Conservation (phyloP, 192 early-diverging fungal genomes). For the Coemansia sp. region DNA sequence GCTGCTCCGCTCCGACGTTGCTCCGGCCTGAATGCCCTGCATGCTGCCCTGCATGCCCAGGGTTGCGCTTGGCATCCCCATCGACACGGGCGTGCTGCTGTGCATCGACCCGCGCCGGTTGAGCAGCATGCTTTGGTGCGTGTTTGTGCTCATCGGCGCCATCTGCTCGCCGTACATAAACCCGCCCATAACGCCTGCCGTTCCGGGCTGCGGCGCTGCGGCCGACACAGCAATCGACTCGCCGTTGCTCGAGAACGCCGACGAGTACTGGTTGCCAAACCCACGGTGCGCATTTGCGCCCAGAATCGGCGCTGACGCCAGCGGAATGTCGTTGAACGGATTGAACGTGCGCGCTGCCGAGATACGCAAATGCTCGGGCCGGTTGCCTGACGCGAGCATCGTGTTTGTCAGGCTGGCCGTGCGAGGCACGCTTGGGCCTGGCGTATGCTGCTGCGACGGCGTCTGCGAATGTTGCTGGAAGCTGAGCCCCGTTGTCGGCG, state of each 20-base stretch:
- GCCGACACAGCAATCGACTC: slow-evolving; percentile 23
- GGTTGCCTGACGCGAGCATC: slow-evolving; percentile 35
- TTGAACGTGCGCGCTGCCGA: slow-evolving; percentile 48
- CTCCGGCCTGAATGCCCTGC: slow-evolving; percentile 3
- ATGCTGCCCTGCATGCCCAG: slow-evolving; percentile 1
- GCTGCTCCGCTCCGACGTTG: slow-evolving; percentile 49
- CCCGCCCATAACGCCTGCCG: slow-evolving; percentile 37
- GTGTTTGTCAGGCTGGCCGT: slow-evolving; percentile 40
- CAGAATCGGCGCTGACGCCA: slow-evolving; percentile 53
- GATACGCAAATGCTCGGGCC: slow-evolving; percentile 51
- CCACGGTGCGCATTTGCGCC: slow-evolving; percentile 34
- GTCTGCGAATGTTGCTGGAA: slow-evolving; percentile 24
- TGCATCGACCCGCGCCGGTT: slow-evolving; percentile 50
- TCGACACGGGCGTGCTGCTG: slow-evolving; percentile 37
- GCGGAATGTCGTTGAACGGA: slow-evolving; percentile 47
- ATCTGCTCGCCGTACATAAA: slow-evolving; percentile 36
- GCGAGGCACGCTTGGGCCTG: slow-evolving; percentile 13
- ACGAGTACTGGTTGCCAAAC: slow-evolving; percentile 30
- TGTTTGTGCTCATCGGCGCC: slow-evolving; percentile 3
- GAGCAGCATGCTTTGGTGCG: slow-evolving; percentile 28
- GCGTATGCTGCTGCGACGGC: slow-evolving; percentile 16
- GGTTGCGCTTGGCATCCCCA: slow-evolving; percentile 19
- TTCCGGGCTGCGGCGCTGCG: slow-evolving; percentile 20
- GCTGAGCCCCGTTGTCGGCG: slow-evolving; percentile 24
- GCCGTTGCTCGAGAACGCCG: slow-evolving; percentile 36